These are phyloP conservation scores for Epichloe festucae DNA, from an alignment of 2,329 filamentous ascomycete genomes.

Conservation along the genomic window DNA sequence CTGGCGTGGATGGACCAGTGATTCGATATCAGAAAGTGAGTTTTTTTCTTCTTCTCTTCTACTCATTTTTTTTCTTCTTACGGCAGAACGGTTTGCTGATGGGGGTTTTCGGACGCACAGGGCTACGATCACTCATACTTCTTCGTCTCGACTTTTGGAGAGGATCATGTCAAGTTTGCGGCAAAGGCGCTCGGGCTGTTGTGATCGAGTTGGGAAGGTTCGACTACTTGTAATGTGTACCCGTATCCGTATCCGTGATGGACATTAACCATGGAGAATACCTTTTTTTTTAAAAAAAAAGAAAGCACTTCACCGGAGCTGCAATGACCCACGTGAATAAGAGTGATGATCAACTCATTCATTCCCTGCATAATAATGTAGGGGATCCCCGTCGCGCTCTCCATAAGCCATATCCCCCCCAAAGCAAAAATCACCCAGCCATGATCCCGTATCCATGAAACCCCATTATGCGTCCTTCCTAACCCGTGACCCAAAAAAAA, in stretches of 20 bases:
- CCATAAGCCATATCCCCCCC: too few species aligned
- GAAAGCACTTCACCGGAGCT: too few species aligned
- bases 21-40: constrained; percentile 69
- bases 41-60: not conserved
- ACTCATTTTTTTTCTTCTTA: too few species aligned
- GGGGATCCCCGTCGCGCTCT: too few species aligned
- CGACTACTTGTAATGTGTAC: too few species aligned
- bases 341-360: too few species aligned
- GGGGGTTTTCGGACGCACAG: constrained; percentile 21
- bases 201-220: constrained; percentile 4
- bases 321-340: too few species aligned
- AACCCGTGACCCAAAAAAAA: not conserved
- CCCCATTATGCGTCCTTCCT: constrained; percentile 4
- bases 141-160: constrained; percentile 83
- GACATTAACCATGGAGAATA: too few species aligned
- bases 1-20: constrained; percentile 58
- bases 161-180: constrained; percentile 83
- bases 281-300: too few species aligned
- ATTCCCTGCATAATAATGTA: too few species aligned
- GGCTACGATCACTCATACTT: constrained; percentile 97
- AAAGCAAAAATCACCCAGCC: not conserved
- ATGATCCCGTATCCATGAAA: not conserved
- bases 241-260: too few species aligned
- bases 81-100: not conserved
- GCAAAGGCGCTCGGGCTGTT: constrained; percentile 59